Evolutionary conservation across 140 eudicot genomes (phyloP).

Genomic region (Senecio squalidus): DNA sequence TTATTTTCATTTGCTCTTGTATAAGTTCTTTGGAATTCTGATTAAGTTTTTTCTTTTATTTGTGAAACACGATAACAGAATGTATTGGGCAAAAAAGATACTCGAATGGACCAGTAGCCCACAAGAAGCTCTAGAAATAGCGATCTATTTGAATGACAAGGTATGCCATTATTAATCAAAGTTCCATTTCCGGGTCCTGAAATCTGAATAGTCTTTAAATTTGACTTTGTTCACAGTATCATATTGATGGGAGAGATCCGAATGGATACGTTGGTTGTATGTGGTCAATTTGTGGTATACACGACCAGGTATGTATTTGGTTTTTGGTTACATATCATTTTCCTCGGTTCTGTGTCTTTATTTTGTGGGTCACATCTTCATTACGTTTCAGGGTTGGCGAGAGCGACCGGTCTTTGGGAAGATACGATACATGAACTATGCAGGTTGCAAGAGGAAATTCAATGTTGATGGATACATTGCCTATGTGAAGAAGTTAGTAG

Average conservation of each 20-base stretch:
- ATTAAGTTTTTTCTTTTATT: not conserved
- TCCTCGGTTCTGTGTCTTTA: not conserved
- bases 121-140: slow-evolving; percentile 76
- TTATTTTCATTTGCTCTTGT: not conserved
- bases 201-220: slow-evolving; percentile 6
- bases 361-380: not conserved
- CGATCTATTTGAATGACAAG: slow-evolving; percentile 89
- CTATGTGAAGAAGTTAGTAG: slow-evolving; percentile 66
- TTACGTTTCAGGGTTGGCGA: slow-evolving; percentile 71
- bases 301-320: slow-evolving; percentile 68
- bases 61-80: slow-evolving; percentile 38
- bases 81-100: slow-evolving; percentile 99
- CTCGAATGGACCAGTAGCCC: slow-evolving; percentile 98
- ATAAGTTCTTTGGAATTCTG: not conserved
- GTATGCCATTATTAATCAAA: slow-evolving; percentile 22
- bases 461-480: slow-evolving; percentile 84
- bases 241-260: slow-evolving; percentile 95
- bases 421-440: slow-evolving; percentile 94
- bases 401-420: slow-evolving; percentile 89
- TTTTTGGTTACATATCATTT: slow-evolving; percentile 8
- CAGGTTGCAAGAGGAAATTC: slow-evolving; percentile 96
- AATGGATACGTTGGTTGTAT: slow-evolving; percentile 96
- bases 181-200: not conserved
- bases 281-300: slow-evolving; percentile 99
- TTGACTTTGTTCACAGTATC: slow-evolving; percentile 51